Base-by-base conservation (phyloP, 306 rosid genomes). In the Bauhinia variegata region DNA sequence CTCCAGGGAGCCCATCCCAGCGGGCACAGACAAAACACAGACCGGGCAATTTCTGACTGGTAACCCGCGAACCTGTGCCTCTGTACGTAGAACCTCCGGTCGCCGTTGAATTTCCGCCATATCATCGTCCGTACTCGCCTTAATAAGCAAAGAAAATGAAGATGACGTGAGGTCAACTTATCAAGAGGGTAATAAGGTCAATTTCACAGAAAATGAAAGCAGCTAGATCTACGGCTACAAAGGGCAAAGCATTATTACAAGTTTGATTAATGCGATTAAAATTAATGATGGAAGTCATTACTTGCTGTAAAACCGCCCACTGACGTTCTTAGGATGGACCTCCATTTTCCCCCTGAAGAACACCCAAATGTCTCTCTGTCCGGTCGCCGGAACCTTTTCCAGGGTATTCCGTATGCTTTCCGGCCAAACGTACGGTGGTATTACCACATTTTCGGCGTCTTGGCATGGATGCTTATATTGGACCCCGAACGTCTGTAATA, bases 1-100 rank as follows among this genome's bases (percentile, higher is more conserved):
- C 99, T 95, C 99, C 99, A 95, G 0, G 99, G 99, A 64, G 99
- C 99, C 99, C 99, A 95, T 60, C 99, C 99, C 15, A 90, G 43
- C 0, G 99, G 99, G 5, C 99, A 95, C 4, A 95, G 38, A 19
- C 99, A 95, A 62, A 95, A 95, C 0, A 80, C 80, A 0, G 99
- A 95, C 68, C 97, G 89, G 0, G 75, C 89, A 1, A 95, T 90
- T 58, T 95, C 99, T 3, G 86, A 80, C 80, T 90, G 97, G 84
- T 95, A 95, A 65, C 99, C 97, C 71, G 83, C 67, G 13, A 86
- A 95, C 32, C 97, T 78, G 0, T 81, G 90, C 73, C 99, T 67
- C 58, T 63, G 89, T 0, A 95, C 75, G 75, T 86, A 82, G 72
- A 90, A 95, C 68, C 92, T 55, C 84, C 82, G 63, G 79, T 95